Evolutionary conservation across 2,329 filamentous ascomycete genomes (phyloP), one percentile per base, ranked within the genome.

Genomic region (Cordyceps fumosorosea): DNA sequence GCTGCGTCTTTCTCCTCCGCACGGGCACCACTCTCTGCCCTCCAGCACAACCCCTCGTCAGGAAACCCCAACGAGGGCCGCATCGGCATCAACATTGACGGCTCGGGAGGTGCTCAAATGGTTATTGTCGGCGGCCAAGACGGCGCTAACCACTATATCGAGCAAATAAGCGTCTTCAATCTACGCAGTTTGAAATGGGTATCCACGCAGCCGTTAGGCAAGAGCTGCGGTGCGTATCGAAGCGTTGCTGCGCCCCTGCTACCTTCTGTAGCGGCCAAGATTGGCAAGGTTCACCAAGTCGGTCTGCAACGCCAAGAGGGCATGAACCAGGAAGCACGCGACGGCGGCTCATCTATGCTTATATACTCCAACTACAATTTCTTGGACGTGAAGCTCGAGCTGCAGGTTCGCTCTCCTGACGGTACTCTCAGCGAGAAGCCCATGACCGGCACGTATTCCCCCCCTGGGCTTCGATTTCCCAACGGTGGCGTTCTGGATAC

Each of bases 311-410:
- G 77, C 7, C 71, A 72, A 3, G 81, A 84, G 6, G 72, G 75
- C 14, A 79, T 80, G 64, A 81, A 79, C 66, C 80, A 81, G 60
- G 83, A 87, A 65, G 65, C 69, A 3, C 79, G 80, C 34, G 84
- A 88, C 56, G 74, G 82, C 0, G 84, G 83, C 7, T 85, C 84
- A 1, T 87, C 86, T 1, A 97, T 98, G 92, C 82, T 99, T 65
- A 96, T 99, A 52, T 99, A 99, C 74, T 98, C 93, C 26, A 99
- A 99, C 73, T 99, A 99, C 76, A 98, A 99, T 75, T 99, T 99
- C 70, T 75, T 99, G 61, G 93, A 99, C 69, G 95, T 99, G 67
- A 98, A 96, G 73, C 79, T 99, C 26, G 95, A 99, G 74, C 79
- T 99, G 44, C 95, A 98, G 74, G 86, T 99, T 54, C 86, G 95